These are phyloP conservation scores for Leishmania martiniquensis DNA, from an alignment of 208 protist genomes.

Conservation along the genomic window DNA sequence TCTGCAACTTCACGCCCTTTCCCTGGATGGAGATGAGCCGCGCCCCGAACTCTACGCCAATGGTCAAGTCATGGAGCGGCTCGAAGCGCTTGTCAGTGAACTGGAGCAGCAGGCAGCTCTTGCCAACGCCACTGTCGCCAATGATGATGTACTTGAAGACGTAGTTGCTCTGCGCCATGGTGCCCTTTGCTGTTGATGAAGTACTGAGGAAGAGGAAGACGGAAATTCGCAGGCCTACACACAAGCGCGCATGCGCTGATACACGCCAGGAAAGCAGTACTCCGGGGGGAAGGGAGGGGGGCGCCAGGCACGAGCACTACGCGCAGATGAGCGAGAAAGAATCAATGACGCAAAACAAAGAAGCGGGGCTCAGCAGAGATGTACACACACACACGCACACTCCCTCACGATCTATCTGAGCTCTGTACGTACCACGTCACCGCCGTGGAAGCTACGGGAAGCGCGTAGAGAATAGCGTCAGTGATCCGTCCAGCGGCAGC, in stretches of 20 bases:
- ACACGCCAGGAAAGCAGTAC: background rate
- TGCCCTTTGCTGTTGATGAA: background rate
- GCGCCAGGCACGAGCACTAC: no score
- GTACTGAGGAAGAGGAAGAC: background rate
- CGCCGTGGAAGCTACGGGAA: background rate
- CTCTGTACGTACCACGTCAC: background rate
- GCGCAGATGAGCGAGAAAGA: no score
- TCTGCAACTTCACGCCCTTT: slow-evolving; percentile 98
- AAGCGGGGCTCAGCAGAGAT: no score
- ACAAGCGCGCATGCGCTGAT: background rate
- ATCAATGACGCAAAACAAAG: no score
- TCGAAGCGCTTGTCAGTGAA: slow-evolving; percentile 99
- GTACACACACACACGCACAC: background rate
- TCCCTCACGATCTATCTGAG: background rate
- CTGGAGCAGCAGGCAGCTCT: slow-evolving; percentile 98
- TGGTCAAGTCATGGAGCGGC: slow-evolving; percentile 99
- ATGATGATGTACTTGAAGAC: slow-evolving; percentile 99
- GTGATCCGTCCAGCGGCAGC: background rate
- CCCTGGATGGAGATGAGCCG: slow-evolving; percentile 95
- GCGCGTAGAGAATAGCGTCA: background rate
- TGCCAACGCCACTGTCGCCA: slow-evolving; percentile 96
- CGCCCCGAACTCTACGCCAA: slow-evolving; percentile 99
- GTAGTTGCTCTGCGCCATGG: slow-evolving; percentile 59
- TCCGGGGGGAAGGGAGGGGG: background rate
- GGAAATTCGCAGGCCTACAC: background rate